A percentile compares a stretch with the other conserved stretches of the same genome.
Evolutionary conservation across 192 early-diverging fungal genomes (phyloP).

Genomic region (Phycomyces nitens): DNA sequence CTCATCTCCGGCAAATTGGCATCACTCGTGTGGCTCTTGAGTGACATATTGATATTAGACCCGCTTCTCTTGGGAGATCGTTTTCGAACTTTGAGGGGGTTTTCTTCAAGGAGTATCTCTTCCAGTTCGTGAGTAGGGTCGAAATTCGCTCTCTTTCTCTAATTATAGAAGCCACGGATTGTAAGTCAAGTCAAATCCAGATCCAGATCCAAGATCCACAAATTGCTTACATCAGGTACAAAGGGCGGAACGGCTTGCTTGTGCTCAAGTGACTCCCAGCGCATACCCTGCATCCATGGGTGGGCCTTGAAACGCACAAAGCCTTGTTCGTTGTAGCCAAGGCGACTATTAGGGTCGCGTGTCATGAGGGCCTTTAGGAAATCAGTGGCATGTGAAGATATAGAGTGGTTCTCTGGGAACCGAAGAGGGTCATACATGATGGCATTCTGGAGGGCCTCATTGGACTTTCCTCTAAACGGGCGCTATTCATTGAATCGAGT

Average conservation of each 20-base stretch:
- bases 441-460: slow-evolving; percentile 68
- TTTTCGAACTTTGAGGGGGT: slow-evolving; percentile 82
- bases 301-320: slow-evolving; percentile 65
- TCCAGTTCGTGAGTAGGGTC: slow-evolving; percentile 96
- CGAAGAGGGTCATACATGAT: slow-evolving; percentile 66
- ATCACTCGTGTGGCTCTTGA: slow-evolving; percentile 36
- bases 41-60: slow-evolving; percentile 18
- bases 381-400: slow-evolving; percentile 50
- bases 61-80: slow-evolving; percentile 40
- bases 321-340: slow-evolving; percentile 78
- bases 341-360: slow-evolving; percentile 62
- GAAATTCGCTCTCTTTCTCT: slow-evolving; percentile 88
- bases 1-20: background rate
- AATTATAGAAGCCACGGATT: background rate
- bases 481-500: slow-evolving; percentile 43
- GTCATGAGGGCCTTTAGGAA: slow-evolving; percentile 41
- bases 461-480: slow-evolving; percentile 83
- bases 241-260: slow-evolving; percentile 77
- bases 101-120: slow-evolving; percentile 93
- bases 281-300: slow-evolving; percentile 73
- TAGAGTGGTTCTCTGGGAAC: slow-evolving; percentile 57
- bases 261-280: slow-evolving; percentile 74
- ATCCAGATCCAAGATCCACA: too few relatives aligned
- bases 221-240: slow-evolving; percentile 80
- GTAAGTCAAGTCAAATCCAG: background rate